Evolutionary conservation across 73 alveolate genomes (phyloP).

Genomic region (Effrenium voratum): DNA sequence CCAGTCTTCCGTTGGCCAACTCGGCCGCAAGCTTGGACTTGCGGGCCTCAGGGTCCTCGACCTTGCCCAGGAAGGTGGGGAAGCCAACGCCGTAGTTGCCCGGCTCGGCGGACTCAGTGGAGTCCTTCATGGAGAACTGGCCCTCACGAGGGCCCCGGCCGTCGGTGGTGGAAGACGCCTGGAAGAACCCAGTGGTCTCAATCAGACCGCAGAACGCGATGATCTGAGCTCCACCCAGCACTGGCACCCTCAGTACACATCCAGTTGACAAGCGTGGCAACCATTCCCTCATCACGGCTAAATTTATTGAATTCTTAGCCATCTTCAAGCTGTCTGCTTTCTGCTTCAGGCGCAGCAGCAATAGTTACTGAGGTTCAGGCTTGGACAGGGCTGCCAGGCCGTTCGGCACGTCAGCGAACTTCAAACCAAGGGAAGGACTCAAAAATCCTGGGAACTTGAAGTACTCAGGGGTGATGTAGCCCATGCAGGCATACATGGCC

Average conservation of each 20-base stretch:
- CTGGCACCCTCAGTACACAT: neutral
- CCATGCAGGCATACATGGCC: conserved; percentile 14
- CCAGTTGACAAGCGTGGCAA: no score
- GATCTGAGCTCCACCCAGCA: neutral
- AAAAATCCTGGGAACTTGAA: neutral
- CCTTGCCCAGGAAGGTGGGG: conserved; percentile 17
- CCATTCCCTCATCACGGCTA: no score
- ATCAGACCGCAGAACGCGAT: neutral
- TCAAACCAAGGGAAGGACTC: neutral
- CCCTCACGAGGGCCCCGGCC: neutral
- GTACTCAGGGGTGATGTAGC: neutral
- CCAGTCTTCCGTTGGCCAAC: neutral
- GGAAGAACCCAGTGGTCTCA: neutral
- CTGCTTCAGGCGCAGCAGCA: neutral
- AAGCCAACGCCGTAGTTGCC: neutral
- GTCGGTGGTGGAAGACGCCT: neutral
- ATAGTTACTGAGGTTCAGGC: no score
- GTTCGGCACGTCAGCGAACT: neutral
- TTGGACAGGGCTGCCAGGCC: conserved; percentile 25
- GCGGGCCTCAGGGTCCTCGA: conserved; percentile 28
- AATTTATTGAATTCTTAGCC: no score
- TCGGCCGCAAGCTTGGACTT: neutral
- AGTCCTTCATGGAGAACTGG: neutral
- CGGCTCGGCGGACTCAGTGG: neutral
- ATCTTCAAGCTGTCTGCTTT: no score